Base-by-base conservation (phyloP, 2,329 filamentous ascomycete species). In the Xylaria sp. region DNA sequence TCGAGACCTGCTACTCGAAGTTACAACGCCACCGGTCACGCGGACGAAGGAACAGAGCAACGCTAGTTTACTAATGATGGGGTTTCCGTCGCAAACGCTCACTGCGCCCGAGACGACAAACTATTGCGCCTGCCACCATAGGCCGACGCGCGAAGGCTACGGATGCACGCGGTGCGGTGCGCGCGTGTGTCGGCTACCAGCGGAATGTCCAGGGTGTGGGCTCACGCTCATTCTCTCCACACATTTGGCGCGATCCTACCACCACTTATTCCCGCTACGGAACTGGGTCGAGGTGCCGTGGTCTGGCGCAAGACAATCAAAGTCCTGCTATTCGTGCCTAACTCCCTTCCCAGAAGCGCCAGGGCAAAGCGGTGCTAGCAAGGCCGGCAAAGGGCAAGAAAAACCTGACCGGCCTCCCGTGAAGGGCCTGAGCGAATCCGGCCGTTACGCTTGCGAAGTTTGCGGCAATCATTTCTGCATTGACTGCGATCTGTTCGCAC, bases 401-500 rank as follows among this genome's bases (percentile, higher is more conserved):
- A 67, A 65, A 17, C 69, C 69, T 57, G 71, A 63, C 48, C 70
- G 61, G 57, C 61, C 67, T 17, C 56, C 74, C 5, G 74, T 79
- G 65, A 91, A 89, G 75, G 90, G 91, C 1, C 90, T 94, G 51
- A 95, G 92, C 78, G 93, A 97, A 82, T 96, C 92, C 77, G 90
- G 92, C 56, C 85, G 96, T 60, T 99, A 99, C 78, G 93, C 92
- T 67, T 99, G 96, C 79, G 88, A 91, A 73, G 90, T 91, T n/a
- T 99, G 96, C 80, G 82, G 86, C 2, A 90, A 92, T 68, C 95
- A 98, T 81, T 99, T 98, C 78, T 99, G 96, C 83, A 97, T 99
- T 72, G 96, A 99, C 79, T 99, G 96, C 79, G 96, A 99, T 79
- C 89, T 98, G 27, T 98, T 96, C 81, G 92, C 93, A 27, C 96